Evolutionary conservation across 2,329 filamentous ascomycete genomes (phyloP), one percentile per base, ranked within the genome.

Genomic region (Talaromyces sp.): DNA sequence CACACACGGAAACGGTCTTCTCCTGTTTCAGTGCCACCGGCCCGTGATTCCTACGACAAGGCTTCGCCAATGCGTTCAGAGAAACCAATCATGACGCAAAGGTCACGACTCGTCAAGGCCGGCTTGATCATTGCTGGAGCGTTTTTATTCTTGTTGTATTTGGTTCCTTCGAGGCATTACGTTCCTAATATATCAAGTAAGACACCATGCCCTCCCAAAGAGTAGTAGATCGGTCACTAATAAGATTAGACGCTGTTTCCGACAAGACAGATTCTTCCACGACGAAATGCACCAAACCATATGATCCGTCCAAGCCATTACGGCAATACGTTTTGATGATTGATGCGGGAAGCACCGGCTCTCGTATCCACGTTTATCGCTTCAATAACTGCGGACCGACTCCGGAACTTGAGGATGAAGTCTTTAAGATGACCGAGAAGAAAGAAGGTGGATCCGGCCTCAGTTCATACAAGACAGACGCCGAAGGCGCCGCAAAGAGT

Each of bases 261-360:
- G 15, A 41, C 25, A 33, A 36, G 37, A 57, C 63, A 40, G 56
- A 62, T 22, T 48, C 46, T 51, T 51, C 62, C 82, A 86, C 67
- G 83, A 35, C 36, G 43, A 88, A 84, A 77, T 99, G 94, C 81
- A 85, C 86, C 60, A 89, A 87, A 71, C 91, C 94, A 41, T 87
- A 83, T 77, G 90, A 91, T 67, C 86, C 89, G 69, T 88, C 91
- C 64, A 97, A 97, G 78, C 93, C 94, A 52, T 84, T 99, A 64
- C 87, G 97, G 62, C 94, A 99, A 73, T 99, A 97, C 78, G 95
- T 94, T 61, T 84, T 97, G 69, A 99, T 99, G 94, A 90, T 99
- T 69, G 94, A 99, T 75, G 94, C 94, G 50, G 94, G 94, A 67
- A 97, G 92, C 80, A 97, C 94, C 56, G 94, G 94, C 61, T 97